phyloP scores from a whole-genome alignment of 1,284 basidiomycete genomes.

The Tylopilus orsonianus region DNA sequence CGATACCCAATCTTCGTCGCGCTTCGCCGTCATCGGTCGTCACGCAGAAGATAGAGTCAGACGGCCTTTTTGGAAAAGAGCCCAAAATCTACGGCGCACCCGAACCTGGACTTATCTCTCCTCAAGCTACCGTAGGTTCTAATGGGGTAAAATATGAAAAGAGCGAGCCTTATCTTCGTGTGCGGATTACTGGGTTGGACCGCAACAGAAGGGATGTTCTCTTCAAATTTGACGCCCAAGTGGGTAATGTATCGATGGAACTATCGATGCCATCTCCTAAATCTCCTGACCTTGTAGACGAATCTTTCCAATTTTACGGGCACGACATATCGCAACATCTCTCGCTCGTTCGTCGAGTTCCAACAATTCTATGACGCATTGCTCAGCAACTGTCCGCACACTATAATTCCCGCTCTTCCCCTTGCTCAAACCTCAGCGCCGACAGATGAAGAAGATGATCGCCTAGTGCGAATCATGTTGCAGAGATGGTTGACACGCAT shows the following conservation, averaged over 20 bases:
- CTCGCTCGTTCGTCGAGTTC: slow-evolving; percentile 88
- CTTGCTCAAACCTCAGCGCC: slow-evolving; percentile 90
- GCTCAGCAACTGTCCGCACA: slow-evolving; percentile 82
- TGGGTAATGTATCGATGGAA: slow-evolving; percentile 36
- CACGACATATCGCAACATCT: slow-evolving; percentile 86
- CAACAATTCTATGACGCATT: slow-evolving; percentile 89
- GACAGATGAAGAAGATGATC: slow-evolving; percentile 94
- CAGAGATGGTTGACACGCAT: slow-evolving; percentile 91
- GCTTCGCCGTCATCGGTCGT: slow-evolving; percentile 36
- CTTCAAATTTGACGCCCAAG: slow-evolving; percentile 90
- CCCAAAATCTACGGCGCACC: slow-evolving; percentile 83
- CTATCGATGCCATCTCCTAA: neutral
- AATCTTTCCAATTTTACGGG: slow-evolving; percentile 90
- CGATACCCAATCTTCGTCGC: slow-evolving; percentile 50
- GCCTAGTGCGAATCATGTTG: slow-evolving; percentile 87
- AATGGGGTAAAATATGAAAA: slow-evolving; percentile 74
- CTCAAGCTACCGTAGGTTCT: slow-evolving; percentile 56
- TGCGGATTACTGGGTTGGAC: slow-evolving; percentile 86
- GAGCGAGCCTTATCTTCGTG: slow-evolving; percentile 78
- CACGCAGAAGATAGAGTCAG: slow-evolving; percentile 48
- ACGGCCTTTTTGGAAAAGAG: slow-evolving; percentile 68
- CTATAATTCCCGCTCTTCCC: slow-evolving; percentile 89
- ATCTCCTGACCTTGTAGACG: slow-evolving; percentile 53
- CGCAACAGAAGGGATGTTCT: slow-evolving; percentile 91
- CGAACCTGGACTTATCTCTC: slow-evolving; percentile 76